A percentile compares a stretch with the other conserved stretches of the same genome.
Evolutionary conservation across 1,284 basidiomycete species (phyloP).

Genomic region (Sporisorium exsertum): DNA sequence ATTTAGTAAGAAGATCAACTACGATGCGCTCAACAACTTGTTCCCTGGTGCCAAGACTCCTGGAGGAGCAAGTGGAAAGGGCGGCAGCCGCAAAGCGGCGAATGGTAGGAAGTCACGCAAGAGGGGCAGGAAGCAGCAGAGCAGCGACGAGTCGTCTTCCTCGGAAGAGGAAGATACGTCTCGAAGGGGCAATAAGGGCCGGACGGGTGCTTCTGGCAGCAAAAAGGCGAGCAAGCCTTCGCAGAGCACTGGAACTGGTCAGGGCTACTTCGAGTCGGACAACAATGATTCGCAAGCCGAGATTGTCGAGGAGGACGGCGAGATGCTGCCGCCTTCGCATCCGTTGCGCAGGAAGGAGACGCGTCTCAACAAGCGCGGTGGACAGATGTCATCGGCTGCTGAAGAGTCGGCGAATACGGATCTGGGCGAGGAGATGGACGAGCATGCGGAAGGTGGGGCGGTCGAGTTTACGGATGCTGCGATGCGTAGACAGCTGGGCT

Average conservation of each 20-base stretch:
- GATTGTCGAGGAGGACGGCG: conserved; percentile 44
- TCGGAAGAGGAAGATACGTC: conserved; percentile 33
- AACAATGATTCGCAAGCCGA: conserved; percentile 33
- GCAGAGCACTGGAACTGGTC: conserved; percentile 6
- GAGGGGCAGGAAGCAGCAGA: conserved; percentile 32
- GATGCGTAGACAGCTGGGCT: conserved; percentile 40
- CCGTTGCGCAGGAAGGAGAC: conserved; percentile 40
- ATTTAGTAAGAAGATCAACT: conserved; percentile 67
- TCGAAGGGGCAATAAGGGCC: conserved; percentile 6
- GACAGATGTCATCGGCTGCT: conserved; percentile 20
- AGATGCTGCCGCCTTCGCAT: conserved; percentile 40
- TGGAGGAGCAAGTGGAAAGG: conserved; percentile 21
- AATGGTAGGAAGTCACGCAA: conserved; percentile 16
- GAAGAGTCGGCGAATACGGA: conserved; percentile 42
- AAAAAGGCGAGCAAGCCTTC: conserved; percentile 21
- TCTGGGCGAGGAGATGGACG: conserved; percentile 42
- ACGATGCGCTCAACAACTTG: conserved; percentile 64
- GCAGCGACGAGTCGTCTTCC: conserved; percentile 29
- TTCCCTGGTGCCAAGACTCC: conserved; percentile 55
- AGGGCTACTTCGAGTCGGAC: conserved; percentile 39
- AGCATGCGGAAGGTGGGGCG: conserved; percentile 30
- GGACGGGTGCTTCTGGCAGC: conserved; percentile 10
- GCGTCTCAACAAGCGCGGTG: conserved; percentile 33
- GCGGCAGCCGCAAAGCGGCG: conserved; percentile 11
- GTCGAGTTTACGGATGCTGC: conserved; percentile 14